These are phyloP conservation scores for Trichoderma koningiopsis DNA, from an alignment of 2,329 filamentous ascomycete species.

Conservation along the genomic window DNA sequence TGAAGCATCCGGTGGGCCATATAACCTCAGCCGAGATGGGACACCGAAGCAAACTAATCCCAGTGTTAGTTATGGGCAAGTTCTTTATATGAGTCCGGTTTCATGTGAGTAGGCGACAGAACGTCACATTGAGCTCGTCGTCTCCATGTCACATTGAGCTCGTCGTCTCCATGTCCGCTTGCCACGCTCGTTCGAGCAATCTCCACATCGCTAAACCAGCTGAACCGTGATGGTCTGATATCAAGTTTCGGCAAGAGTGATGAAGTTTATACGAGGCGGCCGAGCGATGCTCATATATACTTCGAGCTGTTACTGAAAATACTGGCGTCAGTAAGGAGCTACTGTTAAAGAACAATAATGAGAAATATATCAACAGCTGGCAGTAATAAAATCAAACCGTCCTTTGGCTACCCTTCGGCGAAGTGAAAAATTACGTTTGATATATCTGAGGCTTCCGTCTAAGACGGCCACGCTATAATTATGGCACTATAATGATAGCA, in stretches of 20 bases:
- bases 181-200: background rate
- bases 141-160: background rate
- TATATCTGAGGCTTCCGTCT: background rate
- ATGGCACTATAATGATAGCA: background rate
- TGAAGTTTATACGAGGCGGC: background rate
- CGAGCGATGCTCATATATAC: background rate
- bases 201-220: background rate
- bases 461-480: background rate
- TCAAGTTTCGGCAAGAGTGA: background rate
- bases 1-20: background rate
- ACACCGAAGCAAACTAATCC: background rate
- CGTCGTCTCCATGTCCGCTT: background rate
- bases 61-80: background rate
- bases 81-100: background rate
- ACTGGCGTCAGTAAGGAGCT: background rate
- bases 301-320: background rate
- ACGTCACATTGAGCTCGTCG: background rate
- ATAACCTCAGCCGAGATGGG: background rate
- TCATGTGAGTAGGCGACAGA: background rate
- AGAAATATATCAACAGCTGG: background rate
- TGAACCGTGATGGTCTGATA: background rate
- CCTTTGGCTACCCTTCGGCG: background rate
- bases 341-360: no score
- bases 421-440: background rate
- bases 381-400: background rate